A percentile compares a stretch with the other conserved stretches of the same genome.
Conservation (phyloP, 2,329 filamentous ascomycete species). For the Madurella mycetomatis region DNA sequence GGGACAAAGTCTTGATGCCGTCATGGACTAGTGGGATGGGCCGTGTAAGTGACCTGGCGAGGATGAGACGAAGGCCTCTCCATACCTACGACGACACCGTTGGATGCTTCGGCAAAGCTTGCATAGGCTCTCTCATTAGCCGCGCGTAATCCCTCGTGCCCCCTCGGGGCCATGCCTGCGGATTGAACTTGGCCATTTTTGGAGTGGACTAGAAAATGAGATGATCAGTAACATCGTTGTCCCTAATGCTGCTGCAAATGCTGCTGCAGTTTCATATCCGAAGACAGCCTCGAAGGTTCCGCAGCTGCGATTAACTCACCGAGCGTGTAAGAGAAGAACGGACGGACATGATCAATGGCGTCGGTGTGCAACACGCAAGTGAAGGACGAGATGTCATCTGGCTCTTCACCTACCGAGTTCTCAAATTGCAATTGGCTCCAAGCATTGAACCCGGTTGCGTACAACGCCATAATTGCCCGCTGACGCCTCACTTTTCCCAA, state of each 20-base stretch:
- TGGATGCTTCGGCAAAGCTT: conserved; percentile 27
- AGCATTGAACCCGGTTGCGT: conserved; percentile 55
- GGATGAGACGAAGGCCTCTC: not conserved
- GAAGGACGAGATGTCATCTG: conserved; percentile 45
- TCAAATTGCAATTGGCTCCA: conserved; percentile 50
- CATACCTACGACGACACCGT: conserved; percentile 31
- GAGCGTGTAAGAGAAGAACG: conserved; percentile 42
- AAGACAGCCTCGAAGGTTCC: not conserved
- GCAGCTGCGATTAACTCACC: conserved; percentile 34
- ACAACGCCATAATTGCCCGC: conserved; percentile 42
- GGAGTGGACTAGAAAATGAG: conserved; percentile 6
- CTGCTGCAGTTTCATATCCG: not conserved
- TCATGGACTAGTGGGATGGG: conserved; percentile 24
- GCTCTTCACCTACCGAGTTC: conserved; percentile 29
- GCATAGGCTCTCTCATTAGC: conserved; percentile 1
- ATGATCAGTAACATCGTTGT: conserved; percentile 20
- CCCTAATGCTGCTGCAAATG: not conserved
- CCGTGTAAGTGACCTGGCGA: conserved; percentile 5
- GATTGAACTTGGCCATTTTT: conserved; percentile 7
- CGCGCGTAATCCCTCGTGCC: conserved; percentile 12
- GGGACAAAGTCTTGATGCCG: conserved; percentile 24
- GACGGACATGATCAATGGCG: conserved; percentile 33
- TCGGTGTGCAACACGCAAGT: conserved; percentile 36
- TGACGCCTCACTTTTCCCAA: not conserved
- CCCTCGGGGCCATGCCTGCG: conserved; percentile 20